Base-by-base conservation (phyloP, 768 basidiomycete genomes). In the Candolleomyces aberdarensis region DNA sequence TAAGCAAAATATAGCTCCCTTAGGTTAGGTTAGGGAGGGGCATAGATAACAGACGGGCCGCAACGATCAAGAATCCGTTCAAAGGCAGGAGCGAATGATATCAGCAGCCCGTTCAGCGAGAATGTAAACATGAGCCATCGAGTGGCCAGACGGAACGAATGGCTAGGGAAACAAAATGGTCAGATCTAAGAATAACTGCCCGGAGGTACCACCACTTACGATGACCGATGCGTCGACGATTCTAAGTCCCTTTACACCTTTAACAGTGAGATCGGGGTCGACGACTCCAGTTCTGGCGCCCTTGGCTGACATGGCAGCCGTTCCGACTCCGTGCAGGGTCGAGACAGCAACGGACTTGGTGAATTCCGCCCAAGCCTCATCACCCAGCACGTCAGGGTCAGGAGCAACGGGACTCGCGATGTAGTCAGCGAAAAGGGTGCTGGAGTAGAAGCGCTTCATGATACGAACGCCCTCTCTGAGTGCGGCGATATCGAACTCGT, bases 201-300 rank as follows among this genome's bases (percentile, higher is more conserved):
- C 8, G 36, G 8, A 36, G 36, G 36, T 36, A 11, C 36, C 11
- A 36, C 36, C 44, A 58, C 74, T 58, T 51, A 72, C 75, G 56
- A 69, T 44, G 59, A 68, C 67, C n/a, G 73, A 75, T 15, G 70
- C 71, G 63, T 78, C 75, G 9, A 77, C 73, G 19, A 78, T 63
- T 8, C 76, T 66, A 53, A 78, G 54, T 9, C 71, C 74, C 6
- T 48, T 43, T 1, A 67, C 66, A 3, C 70, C 69, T 60, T 76
- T 74, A 26, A 77, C 70, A 9, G 31, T 53, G 10, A 78, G 57
- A 58, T 74, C 65, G 3, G 75, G 68, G 60, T 75, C 70, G 5
- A 75, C 70, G 29, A 76, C 75, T 13, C 74, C 75, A 17, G 55
- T 61, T 9, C 50, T 49, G 0, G 69, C 68, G 31, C 61, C 56